Percentiles rank a stretch among this genome's conserved stretches.
phyloP scores from a whole-genome alignment of 2,329 filamentous ascomycete species.

The Aspergillus glaucus region DNA sequence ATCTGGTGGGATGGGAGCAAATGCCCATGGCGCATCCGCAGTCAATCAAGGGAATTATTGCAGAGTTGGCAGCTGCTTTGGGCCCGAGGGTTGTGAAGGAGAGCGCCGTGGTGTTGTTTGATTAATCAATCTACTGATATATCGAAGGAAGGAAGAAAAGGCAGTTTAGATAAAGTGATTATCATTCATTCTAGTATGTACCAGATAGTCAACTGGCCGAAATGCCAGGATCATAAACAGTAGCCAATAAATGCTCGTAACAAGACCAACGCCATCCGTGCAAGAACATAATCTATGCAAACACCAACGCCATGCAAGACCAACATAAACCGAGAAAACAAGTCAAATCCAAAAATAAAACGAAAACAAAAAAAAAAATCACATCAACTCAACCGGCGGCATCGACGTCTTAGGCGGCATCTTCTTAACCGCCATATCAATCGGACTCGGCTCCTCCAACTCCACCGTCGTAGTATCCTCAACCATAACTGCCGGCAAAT shows the following conservation, averaged over 20 bases:
- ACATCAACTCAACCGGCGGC: conserved; percentile 54
- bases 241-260: not conserved
- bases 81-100: conserved; percentile 38
- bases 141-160: not conserved
- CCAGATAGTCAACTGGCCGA: not conserved
- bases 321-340: not conserved
- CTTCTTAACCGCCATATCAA: conserved; percentile 39
- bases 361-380: conserved; percentile 4
- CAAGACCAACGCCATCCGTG: not conserved
- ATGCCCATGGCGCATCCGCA: conserved; percentile 37
- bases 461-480: conserved; percentile 50
- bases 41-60: conserved; percentile 43
- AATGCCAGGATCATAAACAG: not conserved
- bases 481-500: conserved; percentile 57
- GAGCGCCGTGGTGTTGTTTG: conserved; percentile 36
- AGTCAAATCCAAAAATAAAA: not conserved
- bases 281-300: conserved; percentile 1
- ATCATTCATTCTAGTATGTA: not conserved
- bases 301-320: not conserved
- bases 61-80: conserved; percentile 41
- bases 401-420: conserved; percentile 48
- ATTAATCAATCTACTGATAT: conserved; percentile 10
- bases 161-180: not conserved
- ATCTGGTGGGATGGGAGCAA: conserved; percentile 43
- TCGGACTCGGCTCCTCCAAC: conserved; percentile 37